Conservation (phyloP, 2,329 filamentous ascomycete genomes). For the Colletotrichum caudatum region DNA sequence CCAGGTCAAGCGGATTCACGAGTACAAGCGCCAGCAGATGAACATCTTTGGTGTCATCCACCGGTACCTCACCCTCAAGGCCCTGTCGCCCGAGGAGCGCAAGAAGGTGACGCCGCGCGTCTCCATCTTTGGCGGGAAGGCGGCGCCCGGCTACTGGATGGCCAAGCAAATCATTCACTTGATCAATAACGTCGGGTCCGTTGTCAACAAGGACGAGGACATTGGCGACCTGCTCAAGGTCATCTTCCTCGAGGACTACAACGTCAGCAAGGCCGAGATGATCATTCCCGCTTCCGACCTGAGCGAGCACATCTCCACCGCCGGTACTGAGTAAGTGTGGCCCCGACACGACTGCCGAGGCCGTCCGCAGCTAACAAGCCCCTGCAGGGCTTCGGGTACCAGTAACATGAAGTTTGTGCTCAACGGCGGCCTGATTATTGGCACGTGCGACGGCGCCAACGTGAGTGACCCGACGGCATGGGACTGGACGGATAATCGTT, state of each 20-base stretch:
- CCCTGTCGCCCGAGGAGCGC: slow-evolving; percentile 82
- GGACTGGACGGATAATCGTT: slow-evolving; percentile 32
- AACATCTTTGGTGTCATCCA: slow-evolving; percentile 99
- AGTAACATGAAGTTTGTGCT: slow-evolving; percentile 99
- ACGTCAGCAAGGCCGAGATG: slow-evolving; percentile 98
- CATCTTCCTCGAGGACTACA: slow-evolving; percentile 97
- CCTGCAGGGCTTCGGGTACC: slow-evolving; percentile 75
- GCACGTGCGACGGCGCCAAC: slow-evolving; percentile 97
- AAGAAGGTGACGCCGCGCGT: slow-evolving; percentile 91
- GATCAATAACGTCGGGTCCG: slow-evolving; percentile 88
- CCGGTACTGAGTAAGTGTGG: slow-evolving; percentile 81
- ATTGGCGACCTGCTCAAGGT: slow-evolving; percentile 96
- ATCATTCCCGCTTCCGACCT: slow-evolving; percentile 95
- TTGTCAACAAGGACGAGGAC: slow-evolving; percentile 93
- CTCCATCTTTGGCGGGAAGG: slow-evolving; percentile 97
- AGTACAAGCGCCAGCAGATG: slow-evolving; percentile 98
- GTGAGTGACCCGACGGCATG: slow-evolving; percentile 64
- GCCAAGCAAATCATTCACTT: slow-evolving; percentile 98
- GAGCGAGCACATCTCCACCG: slow-evolving; percentile 98
- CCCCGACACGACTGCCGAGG: neutral
- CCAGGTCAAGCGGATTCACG: slow-evolving; percentile 98
- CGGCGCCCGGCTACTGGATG: slow-evolving; percentile 99
- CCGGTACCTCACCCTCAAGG: slow-evolving; percentile 90
- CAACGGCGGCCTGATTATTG: slow-evolving; percentile 96
- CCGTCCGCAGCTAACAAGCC: slow-evolving; percentile 35